These are phyloP conservation scores for Russula vinacea DNA, from an alignment of 768 basidiomycete genomes.

Conservation along the genomic window DNA sequence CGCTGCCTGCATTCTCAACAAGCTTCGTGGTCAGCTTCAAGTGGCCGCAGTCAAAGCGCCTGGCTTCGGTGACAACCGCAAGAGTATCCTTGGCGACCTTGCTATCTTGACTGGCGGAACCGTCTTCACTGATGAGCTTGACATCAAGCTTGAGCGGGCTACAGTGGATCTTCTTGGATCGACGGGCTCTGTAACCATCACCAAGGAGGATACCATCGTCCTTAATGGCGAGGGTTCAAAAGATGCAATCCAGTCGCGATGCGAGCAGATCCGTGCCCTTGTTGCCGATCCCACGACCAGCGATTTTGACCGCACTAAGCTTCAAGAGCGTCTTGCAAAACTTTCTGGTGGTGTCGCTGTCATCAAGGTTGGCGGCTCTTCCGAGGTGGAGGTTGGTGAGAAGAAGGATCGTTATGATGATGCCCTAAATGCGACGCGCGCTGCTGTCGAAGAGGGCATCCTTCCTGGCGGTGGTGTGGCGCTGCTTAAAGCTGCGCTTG, in stretches of 20 bases:
- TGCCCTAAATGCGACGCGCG: conserved; percentile 95
- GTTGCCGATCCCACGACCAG: conserved; percentile 79
- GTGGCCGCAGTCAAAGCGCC: conserved; percentile 96
- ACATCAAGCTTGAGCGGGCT: conserved; percentile 93
- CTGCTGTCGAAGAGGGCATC: conserved; percentile 97
- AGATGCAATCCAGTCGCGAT: conserved; percentile 84
- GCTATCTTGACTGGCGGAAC: conserved; percentile 97
- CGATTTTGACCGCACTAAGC: conserved; percentile 91
- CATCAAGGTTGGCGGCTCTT: conserved; percentile 93
- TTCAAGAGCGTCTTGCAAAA: conserved; percentile 97
- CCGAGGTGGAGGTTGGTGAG: conserved; percentile 96
- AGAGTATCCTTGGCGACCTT: conserved; percentile 94
- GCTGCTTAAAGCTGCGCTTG: conserved; percentile 77
- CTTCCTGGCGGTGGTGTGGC: conserved; percentile 96
- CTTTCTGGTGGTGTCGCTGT: conserved; percentile 95
- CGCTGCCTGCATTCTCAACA: conserved; percentile 98
- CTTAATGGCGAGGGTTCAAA: conserved; percentile 93
- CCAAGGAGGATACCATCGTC: conserved; percentile 96
- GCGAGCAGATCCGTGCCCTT: conserved; percentile 90
- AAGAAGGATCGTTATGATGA: conserved; percentile 99
- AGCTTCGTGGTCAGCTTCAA: conserved; percentile 94
- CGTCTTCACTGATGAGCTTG: conserved; percentile 89
- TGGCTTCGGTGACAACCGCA: conserved; percentile 99
- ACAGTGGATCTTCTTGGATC: conserved; percentile 86
- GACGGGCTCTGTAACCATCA: conserved; percentile 88